Conservation (phyloP, 805 yeast genomes). For the Teunomyces lycoperdinae region DNA sequence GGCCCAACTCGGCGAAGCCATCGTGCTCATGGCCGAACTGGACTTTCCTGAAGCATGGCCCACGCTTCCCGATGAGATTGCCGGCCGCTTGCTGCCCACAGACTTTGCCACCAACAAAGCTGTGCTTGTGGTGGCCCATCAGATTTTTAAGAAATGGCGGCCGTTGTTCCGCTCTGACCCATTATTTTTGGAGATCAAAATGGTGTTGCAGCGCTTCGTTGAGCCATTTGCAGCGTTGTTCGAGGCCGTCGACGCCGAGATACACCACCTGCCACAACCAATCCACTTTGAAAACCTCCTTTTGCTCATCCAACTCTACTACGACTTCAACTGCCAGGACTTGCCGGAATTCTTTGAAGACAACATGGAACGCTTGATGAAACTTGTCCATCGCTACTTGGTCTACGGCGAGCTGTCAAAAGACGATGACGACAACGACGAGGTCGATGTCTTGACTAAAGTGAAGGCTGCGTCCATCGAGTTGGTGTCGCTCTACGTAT, state of each 20-base stretch:
- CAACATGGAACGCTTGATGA: conserved; percentile 73
- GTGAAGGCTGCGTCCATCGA: conserved; percentile 84
- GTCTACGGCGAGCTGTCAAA: conserved; percentile 40
- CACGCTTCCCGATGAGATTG: conserved; percentile 68
- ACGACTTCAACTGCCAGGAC: conserved; percentile 95
- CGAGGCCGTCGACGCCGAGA: conserved; percentile 61
- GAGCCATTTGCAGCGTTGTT: conserved; percentile 74
- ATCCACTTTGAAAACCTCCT: conserved; percentile 68
- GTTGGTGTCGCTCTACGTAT: conserved; percentile 77
- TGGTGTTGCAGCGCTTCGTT: conserved; percentile 81
- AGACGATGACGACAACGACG: conserved; percentile 63
- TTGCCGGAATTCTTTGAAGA: conserved; percentile 98
- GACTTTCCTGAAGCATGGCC: conserved; percentile 95
- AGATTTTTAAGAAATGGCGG: conserved; percentile 96
- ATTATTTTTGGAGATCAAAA: conserved; percentile 78
- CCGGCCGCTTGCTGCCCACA: conserved; percentile 57
- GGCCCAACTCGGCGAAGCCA: conserved; percentile 92
- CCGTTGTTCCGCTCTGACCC: conserved; percentile 91
- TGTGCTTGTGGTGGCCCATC: conserved; percentile 87
- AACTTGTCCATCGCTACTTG: conserved; percentile 76
- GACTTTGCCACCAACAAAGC: conserved; percentile 79
- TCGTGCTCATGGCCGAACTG: conserved; percentile 88
- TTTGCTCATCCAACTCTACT: conserved; percentile 75
- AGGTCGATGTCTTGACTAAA: conserved; percentile 63
- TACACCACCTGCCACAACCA: conserved; percentile 52